These are phyloP conservation scores for Boletus tylopilopsis DNA, from an alignment of 768 basidiomycete genomes.

Conservation along the genomic window DNA sequence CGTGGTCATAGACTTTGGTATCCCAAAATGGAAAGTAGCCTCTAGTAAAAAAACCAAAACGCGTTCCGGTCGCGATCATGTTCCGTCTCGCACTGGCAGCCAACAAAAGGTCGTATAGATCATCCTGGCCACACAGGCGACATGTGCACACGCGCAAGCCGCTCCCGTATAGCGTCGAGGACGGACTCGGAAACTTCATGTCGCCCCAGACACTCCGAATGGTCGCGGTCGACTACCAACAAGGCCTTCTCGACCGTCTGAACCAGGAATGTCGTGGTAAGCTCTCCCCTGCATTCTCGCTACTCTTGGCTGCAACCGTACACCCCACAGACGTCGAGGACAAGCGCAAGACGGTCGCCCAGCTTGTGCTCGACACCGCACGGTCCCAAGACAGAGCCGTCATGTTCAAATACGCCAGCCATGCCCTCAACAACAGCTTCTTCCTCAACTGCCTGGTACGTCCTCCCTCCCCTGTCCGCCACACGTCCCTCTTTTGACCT, in stretches of 20 bases:
- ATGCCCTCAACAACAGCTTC: constrained; percentile 93
- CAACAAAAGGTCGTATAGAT: constrained; percentile 1
- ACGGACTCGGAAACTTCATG: constrained; percentile 77
- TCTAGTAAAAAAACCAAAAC: not conserved
- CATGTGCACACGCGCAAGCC: constrained; percentile 47
- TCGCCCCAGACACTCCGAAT: constrained; percentile 67
- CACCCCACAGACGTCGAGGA: constrained; percentile 46
- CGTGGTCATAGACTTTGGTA: constrained; percentile 18
- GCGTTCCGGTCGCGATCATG: constrained; percentile 16
- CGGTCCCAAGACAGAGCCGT: constrained; percentile 53
- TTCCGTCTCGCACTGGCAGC: constrained; percentile 20
- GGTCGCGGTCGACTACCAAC: constrained; percentile 80
- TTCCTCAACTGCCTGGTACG: constrained; percentile 86
- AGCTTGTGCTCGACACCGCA: constrained; percentile 71
- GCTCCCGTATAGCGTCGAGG: constrained; percentile 63
- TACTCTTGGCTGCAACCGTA: not conserved
- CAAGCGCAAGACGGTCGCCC: constrained; percentile 55
- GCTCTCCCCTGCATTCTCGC: constrained; percentile 15
- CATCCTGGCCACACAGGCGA: constrained; percentile 27
- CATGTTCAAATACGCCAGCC: constrained; percentile 87
- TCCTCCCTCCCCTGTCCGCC: constrained; percentile 4
- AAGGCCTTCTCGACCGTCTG: constrained; percentile 73
- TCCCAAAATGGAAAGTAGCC: constrained; percentile 13
- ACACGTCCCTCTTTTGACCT: not conserved
- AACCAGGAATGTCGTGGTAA: constrained; percentile 73